Base-by-base conservation (phyloP, 106 monocot species). In the Dendrobium huoshanense region DNA sequence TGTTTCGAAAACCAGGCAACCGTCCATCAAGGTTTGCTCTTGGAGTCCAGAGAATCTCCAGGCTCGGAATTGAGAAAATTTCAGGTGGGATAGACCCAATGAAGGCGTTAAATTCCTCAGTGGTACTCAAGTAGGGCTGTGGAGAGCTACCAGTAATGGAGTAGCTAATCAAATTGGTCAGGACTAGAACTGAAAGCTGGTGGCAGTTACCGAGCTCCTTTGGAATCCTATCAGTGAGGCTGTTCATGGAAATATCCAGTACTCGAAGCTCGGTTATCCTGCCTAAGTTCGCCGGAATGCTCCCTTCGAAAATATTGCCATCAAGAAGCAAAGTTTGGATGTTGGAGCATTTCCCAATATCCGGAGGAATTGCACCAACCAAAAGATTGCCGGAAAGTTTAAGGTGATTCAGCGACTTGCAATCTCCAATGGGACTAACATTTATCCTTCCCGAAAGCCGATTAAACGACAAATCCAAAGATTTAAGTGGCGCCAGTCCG, bases 31-130 rank as follows among this genome's bases (percentile, higher is more conserved):
- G 43, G 59, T 92, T 92, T 37, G 92, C 87, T 40, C 89, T 80
- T 43, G 92, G 92, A 48, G 86, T 86, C 92, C 92, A 92, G 11
- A 92, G 84, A 73, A 88, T 56, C 82, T 86, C 84, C 27, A 90
- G 79, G 19, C 55, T 81, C 2, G 84, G 84, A 61, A 92, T 77
- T 8, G 64, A 41, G 4, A 90, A 24, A 17, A 89, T 55, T 59
- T 86, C 82, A 16, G 73, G 22, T 8, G 92, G 89, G 43, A 88
- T 77, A 6, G 72, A 37, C 3, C 89, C 89, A 11, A 74, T 25
- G 59, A 92, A 89, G 7, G 89, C 92, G 55, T 92, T 92, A 67
- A 92, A 92, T 44, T 90, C 92, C 20, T 81, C 83, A 22, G n/a
- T 44, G 55, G 29, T 41, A n/a, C 44, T 48, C 44, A 20, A 55